Percentiles rank a stretch among this genome's conserved stretches.
phyloP scores from a whole-genome alignment of 306 rosid genomes.

The Vigna reflexopilosa region DNA sequence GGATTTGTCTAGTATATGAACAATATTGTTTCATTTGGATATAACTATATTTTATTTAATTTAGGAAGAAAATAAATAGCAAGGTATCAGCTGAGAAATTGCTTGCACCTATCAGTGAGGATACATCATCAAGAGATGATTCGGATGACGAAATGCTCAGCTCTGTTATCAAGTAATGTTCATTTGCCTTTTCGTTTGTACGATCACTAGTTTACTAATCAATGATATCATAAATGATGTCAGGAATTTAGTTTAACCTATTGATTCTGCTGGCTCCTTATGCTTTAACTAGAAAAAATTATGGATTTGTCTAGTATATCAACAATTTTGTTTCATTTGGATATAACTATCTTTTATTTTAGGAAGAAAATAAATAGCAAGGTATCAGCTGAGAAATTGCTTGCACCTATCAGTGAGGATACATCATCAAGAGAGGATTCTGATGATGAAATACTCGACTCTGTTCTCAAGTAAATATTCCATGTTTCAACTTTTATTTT shows the following conservation, averaged over 20 bases:
- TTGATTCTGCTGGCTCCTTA: slow-evolving; percentile 28
- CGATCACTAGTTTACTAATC: slow-evolving; percentile 3
- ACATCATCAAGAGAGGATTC: slow-evolving; percentile 47
- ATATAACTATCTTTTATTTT: slow-evolving; percentile 22
- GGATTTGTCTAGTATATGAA: slow-evolving; percentile 9
- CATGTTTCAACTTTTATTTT: slow-evolving; percentile 30
- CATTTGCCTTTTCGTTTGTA: slow-evolving; percentile 14
- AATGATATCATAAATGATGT: slow-evolving; percentile 23
- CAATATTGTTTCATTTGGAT: slow-evolving; percentile 1
- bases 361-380: slow-evolving; percentile 52
- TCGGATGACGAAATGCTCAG: slow-evolving; percentile 63
- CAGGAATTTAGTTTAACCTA: slow-evolving; percentile 35
- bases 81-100: slow-evolving; percentile 40
- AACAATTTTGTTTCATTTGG: slow-evolving; percentile 3
- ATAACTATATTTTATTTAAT: slow-evolving; percentile 33
- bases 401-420: slow-evolving; percentile 34
- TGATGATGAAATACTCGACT: slow-evolving; percentile 58
- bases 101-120: slow-evolving; percentile 38
- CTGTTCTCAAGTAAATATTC: slow-evolving; percentile 59
- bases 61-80: slow-evolving; percentile 53
- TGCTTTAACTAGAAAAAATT: slow-evolving; percentile 24
- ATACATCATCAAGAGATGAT: slow-evolving; percentile 44
- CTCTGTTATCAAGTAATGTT: slow-evolving; percentile 62
- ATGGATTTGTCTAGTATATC: slow-evolving; percentile 7
- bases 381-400: slow-evolving; percentile 43